Base-by-base conservation (phyloP, 768 basidiomycete species). In the Termitomyces sp. region DNA sequence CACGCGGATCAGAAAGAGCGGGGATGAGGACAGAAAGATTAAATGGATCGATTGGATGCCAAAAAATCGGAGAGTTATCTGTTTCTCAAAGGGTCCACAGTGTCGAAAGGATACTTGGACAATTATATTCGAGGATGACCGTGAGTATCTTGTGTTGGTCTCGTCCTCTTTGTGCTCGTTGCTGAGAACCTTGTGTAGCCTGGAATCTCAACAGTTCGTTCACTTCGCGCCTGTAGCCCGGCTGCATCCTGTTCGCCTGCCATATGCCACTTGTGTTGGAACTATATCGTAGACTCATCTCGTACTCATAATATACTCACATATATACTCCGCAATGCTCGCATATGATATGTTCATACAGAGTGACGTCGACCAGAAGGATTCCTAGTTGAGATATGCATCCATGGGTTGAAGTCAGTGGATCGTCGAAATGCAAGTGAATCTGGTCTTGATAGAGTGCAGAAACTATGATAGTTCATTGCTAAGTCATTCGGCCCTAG, bases 11-110 rank as follows among this genome's bases (percentile, higher is more conserved):
- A n/a, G 39, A 18, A 35, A 32, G 11, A 16, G 40, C 3, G 6
- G 54, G 32, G 28, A n/a, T 20, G n/a, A 13, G 24, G 54, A 55
- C 12, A n/a, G 0, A 5, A 32, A 12, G n/a, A n/a, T 55, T n/a
- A 55, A 12, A 55, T 55, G 54, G 54, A 42, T 55, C 16, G 54
- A 55, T 55, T 55, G 54, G 54, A 55, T 55, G 54, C 54, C 54
- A 32, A 7, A 7, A 9, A 55, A 55, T 13, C 39, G 40, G 40
- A 42, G 54, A n/a, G n/a, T 55, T 40, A 28, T n/a, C 16, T 4
- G 18, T 42, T 18, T 55, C 18, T 42, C 54, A 1, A 42, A 55
- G 54, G 28, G 54, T 42, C 39, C 54, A 7, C 16, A 32, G 24
- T n/a, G 54, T 42, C 39, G 18, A 55, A 13, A 28, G 1, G 3